Evolutionary conservation across 2,329 filamentous ascomycete genomes (phyloP).

Genomic region (Xylaria sp.): DNA sequence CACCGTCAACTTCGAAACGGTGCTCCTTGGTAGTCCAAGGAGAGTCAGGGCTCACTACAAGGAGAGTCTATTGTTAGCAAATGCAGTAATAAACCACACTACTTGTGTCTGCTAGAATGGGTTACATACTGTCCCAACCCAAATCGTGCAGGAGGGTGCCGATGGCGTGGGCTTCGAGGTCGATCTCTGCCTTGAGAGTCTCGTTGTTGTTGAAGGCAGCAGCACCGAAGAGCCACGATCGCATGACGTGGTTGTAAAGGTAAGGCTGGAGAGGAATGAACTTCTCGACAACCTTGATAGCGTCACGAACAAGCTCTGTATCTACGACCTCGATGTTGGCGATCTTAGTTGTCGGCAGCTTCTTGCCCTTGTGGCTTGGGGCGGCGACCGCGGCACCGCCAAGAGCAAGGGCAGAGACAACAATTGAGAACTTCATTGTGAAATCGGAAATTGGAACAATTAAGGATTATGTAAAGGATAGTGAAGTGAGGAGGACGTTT

Average conservation of each 20-base stretch:
- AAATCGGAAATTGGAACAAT: background rate
- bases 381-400: conserved; percentile 29
- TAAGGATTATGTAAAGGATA: conserved; percentile 8
- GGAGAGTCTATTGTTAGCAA: conserved; percentile 20
- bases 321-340: conserved; percentile 38
- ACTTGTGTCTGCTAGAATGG: background rate
- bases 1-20: conserved; percentile 37
- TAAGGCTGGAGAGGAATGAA: conserved; percentile 41
- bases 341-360: conserved; percentile 35
- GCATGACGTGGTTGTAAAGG: conserved; percentile 38
- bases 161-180: conserved; percentile 36
- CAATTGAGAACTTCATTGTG: conserved; percentile 34
- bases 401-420: conserved; percentile 33
- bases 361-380: conserved; percentile 25
- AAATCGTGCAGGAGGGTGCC: conserved; percentile 37
- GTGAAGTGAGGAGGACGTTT: background rate
- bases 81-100: background rate
- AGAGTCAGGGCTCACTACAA: conserved; percentile 35
- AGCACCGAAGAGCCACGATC: conserved; percentile 37
- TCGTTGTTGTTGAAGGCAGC: conserved; percentile 39
- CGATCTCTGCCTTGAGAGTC: conserved; percentile 38
- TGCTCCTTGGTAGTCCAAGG: conserved; percentile 33
- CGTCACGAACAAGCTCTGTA: conserved; percentile 34
- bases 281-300: conserved; percentile 30
- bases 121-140: conserved; percentile 39